Evolutionary conservation across 2,329 filamentous ascomycete species (phyloP), one percentile per base, ranked within the genome.

Genomic region (Beauveria varroae): DNA sequence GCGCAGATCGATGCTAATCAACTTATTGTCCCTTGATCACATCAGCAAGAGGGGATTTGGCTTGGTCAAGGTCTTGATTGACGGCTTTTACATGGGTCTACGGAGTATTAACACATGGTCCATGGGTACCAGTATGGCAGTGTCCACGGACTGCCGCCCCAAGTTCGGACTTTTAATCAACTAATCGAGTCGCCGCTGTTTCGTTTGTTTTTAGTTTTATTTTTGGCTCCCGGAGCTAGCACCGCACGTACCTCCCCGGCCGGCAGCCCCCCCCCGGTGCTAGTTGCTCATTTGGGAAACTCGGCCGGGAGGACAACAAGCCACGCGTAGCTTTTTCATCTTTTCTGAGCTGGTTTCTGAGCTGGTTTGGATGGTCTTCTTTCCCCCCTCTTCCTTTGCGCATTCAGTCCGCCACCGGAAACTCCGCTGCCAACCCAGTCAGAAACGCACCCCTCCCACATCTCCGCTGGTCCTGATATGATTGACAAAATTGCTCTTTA

Each of bases 211-310:
- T 10, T 49, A 16, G 2, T 24, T 37, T 44, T 28, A 16, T 9
- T 20, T 18, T 16, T 3, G 22, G 7, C 28, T 24, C 10, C 53
- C 53, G 41, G 53, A 47, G 53, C 53, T 56, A 47, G 26, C 28
- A 28, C 28, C 28, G 28, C 28, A 10, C 28, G 28, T 12, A 30
- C 28, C 28, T 9, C 30, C 53, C 41, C 43, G 26, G 55, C 44
- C 55, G 44, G 55, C 26, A 18, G 28, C 28, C n/a, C 6, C 20
- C 6, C 20, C 10, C 56, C 56, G 56, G 56, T 51, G 46, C 56
- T 28, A 30, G 34, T 41, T 43, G 43, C 56, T 58, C 3, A 51
- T 24, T 58, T 58, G 56, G 56, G 56, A 51, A 58, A 51, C 37
- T 58, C 56, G 55, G 55, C 55, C 55, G 55, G 55, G 44, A 49